Conservation (phyloP, 306 rosid species). For the Cucurbita moschata region DNA sequence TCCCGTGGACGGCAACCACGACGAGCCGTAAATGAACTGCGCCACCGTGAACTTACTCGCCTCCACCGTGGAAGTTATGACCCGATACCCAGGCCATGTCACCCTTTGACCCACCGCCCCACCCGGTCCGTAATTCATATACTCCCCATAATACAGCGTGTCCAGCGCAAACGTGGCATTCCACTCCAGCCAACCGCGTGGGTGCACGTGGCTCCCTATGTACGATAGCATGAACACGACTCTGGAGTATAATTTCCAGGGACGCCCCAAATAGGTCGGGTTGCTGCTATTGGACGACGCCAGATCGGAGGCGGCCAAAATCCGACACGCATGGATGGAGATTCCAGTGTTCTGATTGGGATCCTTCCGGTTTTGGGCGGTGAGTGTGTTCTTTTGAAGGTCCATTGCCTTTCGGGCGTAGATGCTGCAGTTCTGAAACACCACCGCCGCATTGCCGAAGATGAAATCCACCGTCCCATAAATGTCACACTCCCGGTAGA, state of each 20-base stretch:
- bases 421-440: constrained; percentile 65
- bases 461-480: constrained; percentile 86
- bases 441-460: constrained; percentile 92
- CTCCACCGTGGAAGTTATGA: constrained; percentile 53
- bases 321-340: constrained; percentile 64
- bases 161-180: constrained; percentile 43
- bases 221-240: constrained; percentile 56
- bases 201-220: constrained; percentile 60
- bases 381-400: constrained; percentile 58
- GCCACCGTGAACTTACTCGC: constrained; percentile 72
- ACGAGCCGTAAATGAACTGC: constrained; percentile 57
- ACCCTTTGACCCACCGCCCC: constrained; percentile 68
- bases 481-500: constrained; percentile 58
- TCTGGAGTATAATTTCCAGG: constrained; percentile 82
- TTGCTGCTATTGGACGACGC: constrained; percentile 25
- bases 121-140: constrained; percentile 90
- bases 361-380: constrained; percentile 91
- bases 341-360: constrained; percentile 96
- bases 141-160: constrained; percentile 71
- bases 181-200: constrained; percentile 96
- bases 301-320: constrained; percentile 45
- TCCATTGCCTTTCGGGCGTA: constrained; percentile 72
- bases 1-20: constrained; percentile 92
- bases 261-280: constrained; percentile 73
- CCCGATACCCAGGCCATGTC: constrained; percentile 66